Evolutionary conservation across 257 asterid genomes (phyloP).

Genomic region (Solanum habrochaites): DNA sequence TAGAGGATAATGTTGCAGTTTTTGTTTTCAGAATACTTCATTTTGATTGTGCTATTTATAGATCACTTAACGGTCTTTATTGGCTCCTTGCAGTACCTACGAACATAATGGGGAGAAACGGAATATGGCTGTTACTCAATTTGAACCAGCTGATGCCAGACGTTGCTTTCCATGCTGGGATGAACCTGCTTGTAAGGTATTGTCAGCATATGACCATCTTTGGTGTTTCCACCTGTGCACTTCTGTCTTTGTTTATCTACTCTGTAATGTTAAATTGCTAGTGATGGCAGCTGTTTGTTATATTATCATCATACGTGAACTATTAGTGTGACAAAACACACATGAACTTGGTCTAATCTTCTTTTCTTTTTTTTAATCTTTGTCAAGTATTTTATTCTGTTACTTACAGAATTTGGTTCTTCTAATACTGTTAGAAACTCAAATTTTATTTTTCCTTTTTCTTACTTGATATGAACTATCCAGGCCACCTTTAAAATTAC

Average conservation of each 20-base stretch:
- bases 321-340: background rate
- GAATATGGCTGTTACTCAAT: constrained; percentile 15
- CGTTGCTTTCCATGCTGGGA: constrained; percentile 99
- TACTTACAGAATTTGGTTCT: background rate
- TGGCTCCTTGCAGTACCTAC: constrained; percentile 45
- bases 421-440: background rate
- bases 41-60: background rate
- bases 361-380: background rate
- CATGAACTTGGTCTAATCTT: background rate
- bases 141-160: constrained; percentile 99
- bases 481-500: constrained; percentile 90
- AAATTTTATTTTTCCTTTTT: background rate
- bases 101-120: constrained; percentile 56
- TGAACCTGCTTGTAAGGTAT: constrained; percentile 94
- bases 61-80: background rate
- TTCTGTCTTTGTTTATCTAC: background rate
- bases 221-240: background rate
- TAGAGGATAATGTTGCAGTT: background rate
- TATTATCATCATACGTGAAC: background rate
- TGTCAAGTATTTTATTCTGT: background rate
- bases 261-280: background rate
- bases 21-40: background rate
- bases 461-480: background rate
- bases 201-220: background rate
- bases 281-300: background rate